phyloP scores from a whole-genome alignment of 2,329 filamentous ascomycete genomes.

The Penicillium sp. region DNA sequence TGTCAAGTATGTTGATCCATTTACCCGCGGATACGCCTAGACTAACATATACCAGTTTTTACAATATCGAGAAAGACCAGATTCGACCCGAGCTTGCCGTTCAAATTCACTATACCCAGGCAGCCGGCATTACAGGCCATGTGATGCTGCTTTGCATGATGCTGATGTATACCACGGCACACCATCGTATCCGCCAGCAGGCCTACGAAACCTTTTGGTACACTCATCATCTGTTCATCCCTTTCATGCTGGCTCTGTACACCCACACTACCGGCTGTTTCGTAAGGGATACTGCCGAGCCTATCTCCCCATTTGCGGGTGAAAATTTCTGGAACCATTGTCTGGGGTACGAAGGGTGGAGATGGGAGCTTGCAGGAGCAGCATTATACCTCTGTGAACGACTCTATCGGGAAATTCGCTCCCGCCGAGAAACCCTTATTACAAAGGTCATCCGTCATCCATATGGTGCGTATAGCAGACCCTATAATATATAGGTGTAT shows the following conservation, averaged over 20 bases:
- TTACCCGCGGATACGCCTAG: not conserved
- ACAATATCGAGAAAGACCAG: slow-evolving; percentile 86
- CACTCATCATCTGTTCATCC: slow-evolving; percentile 97
- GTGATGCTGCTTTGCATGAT: slow-evolving; percentile 99
- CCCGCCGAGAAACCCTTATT: slow-evolving; percentile 82
- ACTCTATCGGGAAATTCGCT: slow-evolving; percentile 86
- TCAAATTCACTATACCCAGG: slow-evolving; percentile 87
- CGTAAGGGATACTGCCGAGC: slow-evolving; percentile 76
- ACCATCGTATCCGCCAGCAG: slow-evolving; percentile 91
- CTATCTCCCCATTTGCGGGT: slow-evolving; percentile 83
- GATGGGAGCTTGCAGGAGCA: slow-evolving; percentile 90
- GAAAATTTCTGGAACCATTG: slow-evolving; percentile 87
- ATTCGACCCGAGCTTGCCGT: slow-evolving; percentile 79
- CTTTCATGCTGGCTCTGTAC: slow-evolving; percentile 90
- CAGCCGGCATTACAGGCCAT: slow-evolving; percentile 92
- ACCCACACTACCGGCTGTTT: slow-evolving; percentile 97
- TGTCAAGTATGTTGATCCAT: slow-evolving; percentile 74
- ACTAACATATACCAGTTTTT: slow-evolving; percentile 70
- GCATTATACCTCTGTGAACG: slow-evolving; percentile 85
- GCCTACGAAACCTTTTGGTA: slow-evolving; percentile 99
- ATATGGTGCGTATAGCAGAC: slow-evolving; percentile 66
- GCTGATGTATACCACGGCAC: slow-evolving; percentile 95
- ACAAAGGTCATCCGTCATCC: slow-evolving; percentile 94
- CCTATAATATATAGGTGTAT: not conserved
- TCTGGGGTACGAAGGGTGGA: slow-evolving; percentile 93